A percentile compares a stretch with the other conserved stretches of the same genome.
These are phyloP conservation scores for Oryza longistaminata DNA, from an alignment of 176 grass and related monocot genomes.

Conservation along the genomic window DNA sequence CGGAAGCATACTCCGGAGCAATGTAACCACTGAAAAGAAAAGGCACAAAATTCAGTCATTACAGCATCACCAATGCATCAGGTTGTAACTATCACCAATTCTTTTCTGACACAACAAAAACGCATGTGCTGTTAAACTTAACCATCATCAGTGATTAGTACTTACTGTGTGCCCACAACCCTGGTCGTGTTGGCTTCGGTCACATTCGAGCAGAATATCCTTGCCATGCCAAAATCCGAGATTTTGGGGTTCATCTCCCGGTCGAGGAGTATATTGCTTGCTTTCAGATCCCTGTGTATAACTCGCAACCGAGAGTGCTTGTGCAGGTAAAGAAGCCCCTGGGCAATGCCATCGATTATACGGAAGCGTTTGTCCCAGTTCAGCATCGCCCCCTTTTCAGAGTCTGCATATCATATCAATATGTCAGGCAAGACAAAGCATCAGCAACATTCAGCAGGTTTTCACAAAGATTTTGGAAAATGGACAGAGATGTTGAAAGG, in stretches of 20 bases:
- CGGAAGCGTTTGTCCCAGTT: slow-evolving; percentile 45
- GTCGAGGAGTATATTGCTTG: slow-evolving; percentile 49
- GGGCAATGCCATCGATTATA: slow-evolving; percentile 50
- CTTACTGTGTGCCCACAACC: slow-evolving; percentile 60
- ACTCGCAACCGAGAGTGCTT: slow-evolving; percentile 52
- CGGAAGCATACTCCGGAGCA: slow-evolving; percentile 56
- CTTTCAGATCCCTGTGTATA: slow-evolving; percentile 55
- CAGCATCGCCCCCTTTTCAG: slow-evolving; percentile 17
- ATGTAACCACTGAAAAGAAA: slow-evolving; percentile 54
- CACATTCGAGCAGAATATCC: slow-evolving; percentile 45
- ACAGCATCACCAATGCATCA: no score
- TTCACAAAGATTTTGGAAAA: not conserved
- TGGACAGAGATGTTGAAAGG: not conserved
- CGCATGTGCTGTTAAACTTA: not conserved
- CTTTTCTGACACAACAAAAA: not conserved
- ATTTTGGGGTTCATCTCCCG: slow-evolving; percentile 56
- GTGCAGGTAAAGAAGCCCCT: slow-evolving; percentile 65
- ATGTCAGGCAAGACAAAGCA: not conserved
- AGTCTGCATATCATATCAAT: slow-evolving; percentile 6
- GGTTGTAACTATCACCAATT: no score
- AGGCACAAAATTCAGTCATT: not conserved
- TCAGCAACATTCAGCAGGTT: not conserved
- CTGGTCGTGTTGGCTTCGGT: slow-evolving; percentile 46
- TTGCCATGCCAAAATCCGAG: slow-evolving; percentile 55
- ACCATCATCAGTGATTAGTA: not conserved